Base-by-base conservation (phyloP, 1,284 basidiomycete genomes). In the Sporisorium reilianum region DNA sequence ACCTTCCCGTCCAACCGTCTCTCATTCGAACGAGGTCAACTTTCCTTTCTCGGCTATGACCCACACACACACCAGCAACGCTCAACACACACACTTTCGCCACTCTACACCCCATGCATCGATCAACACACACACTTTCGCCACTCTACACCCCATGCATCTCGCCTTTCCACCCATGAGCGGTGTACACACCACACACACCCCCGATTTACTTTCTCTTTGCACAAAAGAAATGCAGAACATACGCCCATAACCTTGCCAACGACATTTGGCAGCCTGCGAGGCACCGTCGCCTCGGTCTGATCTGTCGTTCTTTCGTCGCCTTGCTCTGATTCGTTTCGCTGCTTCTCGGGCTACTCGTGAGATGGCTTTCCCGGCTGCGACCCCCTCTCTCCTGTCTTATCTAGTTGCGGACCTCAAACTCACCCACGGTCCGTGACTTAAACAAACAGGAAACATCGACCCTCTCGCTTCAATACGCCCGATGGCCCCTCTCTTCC, bases 391-490 rank as follows among this genome's bases (percentile, higher is more conserved):
- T 32, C 64, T 62, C 73, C 73, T 68, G 63, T 66, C 42, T 71
- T 67, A 67, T 75, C 73, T 67, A 71, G 73, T 71, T 61, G 67
- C 60, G 71, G 41, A 53, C 52, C 46, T 66, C 11, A 28, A 51
- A 23, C 12, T 34, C 40, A 44, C 48, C 67, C 68, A 75, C 73
- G 61, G 55, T 62, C 25, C 67, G 60, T 48, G 61, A 77, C 78
- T 77, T 78, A 80, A 80, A 78, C 71, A 63, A 70, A 64, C 74
- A 80, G 79, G 77, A 67, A 46, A 78, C 25, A 80, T 54, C 42
- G 42, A 67, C 34, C 20, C 30, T 28, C 26, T 32, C 50, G 36
- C 32, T 38, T 26, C 30, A 22, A 16, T 16, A 6, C 42, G 30
- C 40, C 16, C 34, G 38, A n/a, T 20, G 6, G 5, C 4, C 36